Conservation (phyloP, 2,329 filamentous ascomycete species). For the Ceratocystis lukuohia region DNA sequence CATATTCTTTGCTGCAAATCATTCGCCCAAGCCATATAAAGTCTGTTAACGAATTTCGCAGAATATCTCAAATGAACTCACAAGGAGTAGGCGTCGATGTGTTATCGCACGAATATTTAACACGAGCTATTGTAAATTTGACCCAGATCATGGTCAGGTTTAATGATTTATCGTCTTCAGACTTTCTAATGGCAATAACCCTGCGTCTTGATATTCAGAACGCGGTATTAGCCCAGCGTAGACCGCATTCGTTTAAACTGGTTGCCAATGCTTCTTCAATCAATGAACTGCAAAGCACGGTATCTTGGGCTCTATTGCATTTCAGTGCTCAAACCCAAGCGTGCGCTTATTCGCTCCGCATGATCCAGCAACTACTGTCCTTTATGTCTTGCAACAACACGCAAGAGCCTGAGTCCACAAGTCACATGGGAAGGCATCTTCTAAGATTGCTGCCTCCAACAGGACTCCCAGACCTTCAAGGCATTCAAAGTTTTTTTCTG, state of each 20-base stretch:
- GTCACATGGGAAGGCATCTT: not conserved
- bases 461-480: conserved; percentile 1
- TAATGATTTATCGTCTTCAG: not conserved
- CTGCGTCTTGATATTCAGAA: conserved; percentile 18
- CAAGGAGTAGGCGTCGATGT: conserved; percentile 20
- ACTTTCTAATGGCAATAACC: conserved; percentile 15
- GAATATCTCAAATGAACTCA: conserved; percentile 23
- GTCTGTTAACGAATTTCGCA: conserved; percentile 28
- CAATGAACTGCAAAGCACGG: conserved; percentile 23
- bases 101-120: conserved; percentile 25
- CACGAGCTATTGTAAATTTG: not conserved
- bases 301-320: conserved; percentile 46
- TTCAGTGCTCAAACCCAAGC: conserved; percentile 46
- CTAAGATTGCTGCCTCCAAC: not conserved
- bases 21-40: conserved; percentile 17
- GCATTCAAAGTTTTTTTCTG: conserved; percentile 7
- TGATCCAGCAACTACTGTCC: conserved; percentile 30
- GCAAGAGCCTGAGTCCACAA: not conserved
- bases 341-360: conserved; percentile 31
- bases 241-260: conserved; percentile 18
- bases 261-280: conserved; percentile 5
- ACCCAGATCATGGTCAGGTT: not conserved
- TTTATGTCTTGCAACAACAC: not conserved
- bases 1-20: conserved; percentile 37
- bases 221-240: conserved; percentile 24